Conservation (phyloP, 2,329 filamentous ascomycete species). For the Graphiopsis chlorocephala region DNA sequence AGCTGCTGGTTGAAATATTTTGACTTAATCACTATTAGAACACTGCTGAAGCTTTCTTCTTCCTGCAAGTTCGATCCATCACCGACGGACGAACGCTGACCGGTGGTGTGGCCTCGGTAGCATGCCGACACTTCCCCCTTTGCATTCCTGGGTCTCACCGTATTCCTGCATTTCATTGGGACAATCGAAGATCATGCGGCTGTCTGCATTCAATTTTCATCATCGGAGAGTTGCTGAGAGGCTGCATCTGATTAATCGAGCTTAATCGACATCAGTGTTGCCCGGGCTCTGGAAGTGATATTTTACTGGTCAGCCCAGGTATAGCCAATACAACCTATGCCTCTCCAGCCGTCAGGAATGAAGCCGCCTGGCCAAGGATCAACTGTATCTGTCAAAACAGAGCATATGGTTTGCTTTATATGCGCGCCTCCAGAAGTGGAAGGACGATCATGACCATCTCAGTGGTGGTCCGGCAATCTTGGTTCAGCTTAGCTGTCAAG, state of each 20-base stretch:
- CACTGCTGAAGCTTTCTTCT: background rate
- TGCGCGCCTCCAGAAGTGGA: slow-evolving; percentile 4
- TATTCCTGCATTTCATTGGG: background rate
- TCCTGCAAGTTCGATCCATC: background rate
- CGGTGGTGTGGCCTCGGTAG: background rate
- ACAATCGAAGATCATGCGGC: background rate
- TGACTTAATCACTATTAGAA: background rate
- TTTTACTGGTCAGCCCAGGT: background rate
- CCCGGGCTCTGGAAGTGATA: background rate
- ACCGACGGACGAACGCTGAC: background rate
- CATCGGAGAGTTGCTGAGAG: background rate
- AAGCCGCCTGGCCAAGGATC: background rate
- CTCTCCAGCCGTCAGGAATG: slow-evolving; percentile 2
- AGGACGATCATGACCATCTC: background rate
- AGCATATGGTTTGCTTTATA: slow-evolving; percentile 1
- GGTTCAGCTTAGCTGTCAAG: slow-evolving; percentile 1
- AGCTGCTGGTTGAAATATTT: background rate
- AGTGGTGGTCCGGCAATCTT: background rate
- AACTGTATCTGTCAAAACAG: background rate
- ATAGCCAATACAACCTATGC: background rate
- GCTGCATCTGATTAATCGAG: background rate
- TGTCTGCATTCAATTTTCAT: background rate
- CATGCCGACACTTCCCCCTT: background rate
- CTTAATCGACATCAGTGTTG: background rate
- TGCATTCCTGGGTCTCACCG: slow-evolving; percentile 2